A percentile compares a stretch with the other conserved stretches of the same genome.
These are phyloP conservation scores for Macrophomina tecta DNA, from an alignment of 2,329 filamentous ascomycete species.

Conservation along the genomic window DNA sequence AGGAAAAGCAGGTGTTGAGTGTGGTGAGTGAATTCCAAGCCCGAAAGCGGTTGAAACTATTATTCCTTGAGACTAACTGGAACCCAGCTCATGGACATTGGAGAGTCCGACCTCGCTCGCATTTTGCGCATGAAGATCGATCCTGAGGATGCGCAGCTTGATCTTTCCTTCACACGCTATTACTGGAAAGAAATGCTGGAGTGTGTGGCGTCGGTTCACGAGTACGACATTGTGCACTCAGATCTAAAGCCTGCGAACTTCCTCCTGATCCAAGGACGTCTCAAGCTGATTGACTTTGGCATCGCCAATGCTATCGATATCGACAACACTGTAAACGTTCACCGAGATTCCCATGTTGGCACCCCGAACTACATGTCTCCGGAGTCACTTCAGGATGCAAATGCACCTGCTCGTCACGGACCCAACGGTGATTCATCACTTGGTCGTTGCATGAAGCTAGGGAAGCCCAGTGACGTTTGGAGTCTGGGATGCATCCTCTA, in stretches of 20 bases:
- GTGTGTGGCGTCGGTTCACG: conserved; percentile 87
- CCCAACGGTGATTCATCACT: conserved; percentile 44
- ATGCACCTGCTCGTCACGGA: conserved; percentile 60
- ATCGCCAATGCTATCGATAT: conserved; percentile 97
- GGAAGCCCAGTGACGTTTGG: conserved; percentile 96
- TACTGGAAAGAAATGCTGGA: conserved; percentile 99
- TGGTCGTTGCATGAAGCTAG: conserved; percentile 88
- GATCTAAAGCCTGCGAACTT: conserved; percentile 98
- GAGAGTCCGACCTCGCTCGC: conserved; percentile 89
- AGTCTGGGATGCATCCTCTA: conserved; percentile 95
- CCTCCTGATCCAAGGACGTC: conserved; percentile 82
- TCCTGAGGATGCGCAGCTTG: conserved; percentile 69
- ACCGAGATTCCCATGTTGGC: conserved; percentile 92
- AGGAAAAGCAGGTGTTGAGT: conserved; percentile 85
- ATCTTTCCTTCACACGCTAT: conserved; percentile 90
- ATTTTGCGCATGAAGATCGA: conserved; percentile 74
- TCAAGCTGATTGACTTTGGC: conserved; percentile 98
- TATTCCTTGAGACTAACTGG: neutral
- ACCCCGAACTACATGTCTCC: conserved; percentile 99
- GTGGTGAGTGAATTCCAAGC: conserved; percentile 64
- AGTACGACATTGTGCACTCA: conserved; percentile 91
- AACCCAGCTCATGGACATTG: conserved; percentile 88
- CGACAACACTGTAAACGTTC: conserved; percentile 95
- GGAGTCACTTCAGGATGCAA: conserved; percentile 88
- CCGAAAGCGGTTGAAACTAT: neutral